These are phyloP conservation scores for Aspergillus ibericus DNA, from an alignment of 2,329 filamentous ascomycete species.

Conservation along the genomic window DNA sequence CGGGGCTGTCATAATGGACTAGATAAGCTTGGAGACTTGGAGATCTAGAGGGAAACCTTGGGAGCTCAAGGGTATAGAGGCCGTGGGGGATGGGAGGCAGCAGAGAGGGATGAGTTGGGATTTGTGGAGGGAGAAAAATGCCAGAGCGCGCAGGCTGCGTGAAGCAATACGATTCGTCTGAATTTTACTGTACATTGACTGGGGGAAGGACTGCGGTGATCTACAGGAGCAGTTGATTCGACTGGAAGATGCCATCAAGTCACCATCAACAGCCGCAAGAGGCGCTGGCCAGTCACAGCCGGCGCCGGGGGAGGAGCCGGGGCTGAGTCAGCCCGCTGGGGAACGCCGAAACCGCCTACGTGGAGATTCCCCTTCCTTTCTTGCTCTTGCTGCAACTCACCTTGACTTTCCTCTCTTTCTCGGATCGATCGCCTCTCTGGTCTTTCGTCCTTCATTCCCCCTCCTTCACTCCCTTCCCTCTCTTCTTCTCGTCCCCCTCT, in stretches of 20 bases:
- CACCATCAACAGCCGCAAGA: neutral
- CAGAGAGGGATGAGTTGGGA: neutral
- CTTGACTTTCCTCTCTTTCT: conserved; percentile 6
- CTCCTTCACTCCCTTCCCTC: conserved; percentile 12
- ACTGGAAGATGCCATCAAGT: neutral
- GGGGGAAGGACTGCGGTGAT: neutral
- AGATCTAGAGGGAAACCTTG: neutral
- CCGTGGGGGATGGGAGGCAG: neutral
- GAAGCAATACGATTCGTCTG: neutral
- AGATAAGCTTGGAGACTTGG: conserved; percentile 5
- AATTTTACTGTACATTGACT: neutral
- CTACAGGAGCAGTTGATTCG: neutral
- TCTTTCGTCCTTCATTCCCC: conserved; percentile 7
- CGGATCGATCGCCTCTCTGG: neutral
- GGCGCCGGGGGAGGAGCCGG: conserved; percentile 1
- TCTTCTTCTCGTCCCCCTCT: conserved; percentile 18
- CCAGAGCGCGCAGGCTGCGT: neutral
- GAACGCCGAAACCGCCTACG: conserved; percentile 24
- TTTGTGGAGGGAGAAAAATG: neutral
- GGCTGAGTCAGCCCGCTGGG: conserved; percentile 22
- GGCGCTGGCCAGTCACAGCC: neutral
- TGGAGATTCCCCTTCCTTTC: conserved; percentile 20
- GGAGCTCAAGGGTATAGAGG: neutral
- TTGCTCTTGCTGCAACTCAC: neutral
- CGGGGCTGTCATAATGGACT: conserved; percentile 33